Evolutionary conservation across 345 rosid species (phyloP), one percentile per base, ranked within the genome.

Genomic region (Pelargonium nanum): DNA sequence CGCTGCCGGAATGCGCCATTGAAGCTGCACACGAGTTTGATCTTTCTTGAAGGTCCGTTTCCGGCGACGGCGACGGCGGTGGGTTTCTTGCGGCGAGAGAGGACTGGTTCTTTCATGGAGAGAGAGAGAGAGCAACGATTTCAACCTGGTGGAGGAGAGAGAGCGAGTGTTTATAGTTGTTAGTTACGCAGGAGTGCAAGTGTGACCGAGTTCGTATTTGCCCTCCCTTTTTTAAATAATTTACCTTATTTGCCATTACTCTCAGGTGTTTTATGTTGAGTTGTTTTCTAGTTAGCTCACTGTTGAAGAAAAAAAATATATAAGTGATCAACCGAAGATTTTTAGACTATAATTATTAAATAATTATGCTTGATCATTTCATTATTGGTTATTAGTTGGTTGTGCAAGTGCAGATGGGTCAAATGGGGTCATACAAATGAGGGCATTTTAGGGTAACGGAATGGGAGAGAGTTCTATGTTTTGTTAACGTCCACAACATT

Each of bases 1-100:
- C 64, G 63, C 28, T 54, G 58, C 23, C 19, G 55, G 61, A 73
- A 63, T 2, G 61, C 65, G 34, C 81, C 81, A 45, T 65, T 65
- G 69, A 73, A 77, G 45, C 77, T 77, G 68, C 77, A 77, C 16
- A 73, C 55, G 2, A 77, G 64, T 63, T 73, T 73, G 50, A 70
- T 60, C 53, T 55, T 70, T 22, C 68, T 65, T 25, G 73, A 17
- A 10, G 53, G 53, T 28, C 45, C 45, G 45, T 34, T 34, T 9
- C 6, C 45, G 45, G 45, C 45, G 45, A 1, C 45, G 45, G 32
- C 32, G 32, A 4, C 1, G 53, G 24, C 44, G 26, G 62, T 19
- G 25, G 56, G 32, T 34, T 65, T 68, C 69, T 68, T 68, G 53
- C 61, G 67, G 56, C 19, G 62, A 53, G 54, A 53, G 17, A 60